A percentile compares a stretch with the other conserved stretches of the same genome.
Conservation (phyloP, 2,329 filamentous ascomycete species). For the Penicillium hesseltinei region DNA sequence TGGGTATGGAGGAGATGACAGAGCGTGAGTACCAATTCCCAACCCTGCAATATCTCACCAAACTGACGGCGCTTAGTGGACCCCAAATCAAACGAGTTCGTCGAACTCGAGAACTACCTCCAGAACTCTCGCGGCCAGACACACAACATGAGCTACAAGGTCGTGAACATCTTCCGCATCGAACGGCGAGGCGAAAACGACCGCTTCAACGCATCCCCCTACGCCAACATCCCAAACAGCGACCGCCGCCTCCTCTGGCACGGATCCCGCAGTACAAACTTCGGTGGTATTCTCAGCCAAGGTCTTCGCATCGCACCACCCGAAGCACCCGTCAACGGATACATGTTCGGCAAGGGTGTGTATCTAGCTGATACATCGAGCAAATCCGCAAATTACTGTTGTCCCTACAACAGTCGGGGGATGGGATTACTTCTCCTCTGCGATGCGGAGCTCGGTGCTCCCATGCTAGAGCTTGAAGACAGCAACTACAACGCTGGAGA, state of each 20-base stretch:
- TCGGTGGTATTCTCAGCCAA: slow-evolving; percentile 80
- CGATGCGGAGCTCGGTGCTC: slow-evolving; percentile 76
- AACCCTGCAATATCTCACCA: neutral
- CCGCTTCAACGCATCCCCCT: slow-evolving; percentile 62
- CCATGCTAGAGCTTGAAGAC: slow-evolving; percentile 63
- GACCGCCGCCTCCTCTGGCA: slow-evolving; percentile 83
- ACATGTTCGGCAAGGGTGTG: slow-evolving; percentile 90
- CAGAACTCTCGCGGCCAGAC: slow-evolving; percentile 64
- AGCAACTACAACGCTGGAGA: slow-evolving; percentile 64
- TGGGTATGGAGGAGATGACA: slow-evolving; percentile 75
- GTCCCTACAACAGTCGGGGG: slow-evolving; percentile 58
- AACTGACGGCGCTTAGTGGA: slow-evolving; percentile 47
- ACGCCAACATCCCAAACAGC: slow-evolving; percentile 52
- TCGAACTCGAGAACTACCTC: slow-evolving; percentile 65
- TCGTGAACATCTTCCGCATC: slow-evolving; percentile 79
- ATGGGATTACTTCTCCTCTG: slow-evolving; percentile 76
- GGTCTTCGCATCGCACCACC: slow-evolving; percentile 82
- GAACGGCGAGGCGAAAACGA: slow-evolving; percentile 69
- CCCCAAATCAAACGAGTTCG: slow-evolving; percentile 60
- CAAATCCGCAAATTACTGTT: slow-evolving; percentile 80
- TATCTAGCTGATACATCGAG: slow-evolving; percentile 83
- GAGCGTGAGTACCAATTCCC: slow-evolving; percentile 41
- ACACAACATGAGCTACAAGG: slow-evolving; percentile 53
- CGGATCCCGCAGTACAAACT: slow-evolving; percentile 79
- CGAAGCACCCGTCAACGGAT: slow-evolving; percentile 72